A percentile compares a stretch with the other conserved stretches of the same genome.
These are phyloP conservation scores for Chaetomium globosum DNA, from an alignment of 2,329 filamentous ascomycete genomes.

Conservation along the genomic window DNA sequence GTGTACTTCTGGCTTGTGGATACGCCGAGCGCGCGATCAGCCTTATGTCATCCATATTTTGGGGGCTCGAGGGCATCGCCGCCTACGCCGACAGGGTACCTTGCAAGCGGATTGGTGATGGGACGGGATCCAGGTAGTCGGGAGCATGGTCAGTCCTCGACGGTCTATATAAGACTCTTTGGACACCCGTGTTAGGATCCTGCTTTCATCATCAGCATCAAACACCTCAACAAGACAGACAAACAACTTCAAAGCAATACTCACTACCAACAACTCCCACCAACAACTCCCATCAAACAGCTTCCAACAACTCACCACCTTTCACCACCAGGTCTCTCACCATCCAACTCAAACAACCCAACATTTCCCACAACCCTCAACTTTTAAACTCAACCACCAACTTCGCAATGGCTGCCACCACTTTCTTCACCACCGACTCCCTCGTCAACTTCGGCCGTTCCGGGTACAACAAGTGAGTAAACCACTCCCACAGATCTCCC, in stretches of 20 bases:
- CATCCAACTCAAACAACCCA: conserved; percentile 7
- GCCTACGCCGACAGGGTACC: conserved; percentile 24
- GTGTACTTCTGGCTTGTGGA: conserved; percentile 15
- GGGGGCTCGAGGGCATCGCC: conserved; percentile 28
- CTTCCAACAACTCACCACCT: conserved; percentile 7
- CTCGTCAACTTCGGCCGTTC: conserved; percentile 45
- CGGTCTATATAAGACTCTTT: conserved; percentile 33
- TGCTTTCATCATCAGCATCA: conserved; percentile 34
- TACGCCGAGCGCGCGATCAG: conserved; percentile 15
- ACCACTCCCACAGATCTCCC: background rate
- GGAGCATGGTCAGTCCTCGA: conserved; percentile 9
- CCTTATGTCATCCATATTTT: conserved; percentile 25
- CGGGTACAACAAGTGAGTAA: conserved; percentile 50
- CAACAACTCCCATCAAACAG: conserved; percentile 15
- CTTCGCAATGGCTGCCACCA: conserved; percentile 38
- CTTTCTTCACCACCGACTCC: conserved; percentile 33
- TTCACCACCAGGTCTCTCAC: conserved; percentile 7
- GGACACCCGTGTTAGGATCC: conserved; percentile 22
- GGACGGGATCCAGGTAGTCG: background rate
- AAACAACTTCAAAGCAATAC: conserved; percentile 16
- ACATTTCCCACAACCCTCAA: conserved; percentile 14
- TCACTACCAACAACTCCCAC: conserved; percentile 13
- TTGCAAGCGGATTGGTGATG: conserved; percentile 20
- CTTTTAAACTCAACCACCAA: conserved; percentile 20
- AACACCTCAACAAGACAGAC: conserved; percentile 17